A percentile compares a stretch with the other conserved stretches of the same genome.
phyloP scores from a whole-genome alignment of 305 asterid species.

The Solanum hybrid region DNA sequence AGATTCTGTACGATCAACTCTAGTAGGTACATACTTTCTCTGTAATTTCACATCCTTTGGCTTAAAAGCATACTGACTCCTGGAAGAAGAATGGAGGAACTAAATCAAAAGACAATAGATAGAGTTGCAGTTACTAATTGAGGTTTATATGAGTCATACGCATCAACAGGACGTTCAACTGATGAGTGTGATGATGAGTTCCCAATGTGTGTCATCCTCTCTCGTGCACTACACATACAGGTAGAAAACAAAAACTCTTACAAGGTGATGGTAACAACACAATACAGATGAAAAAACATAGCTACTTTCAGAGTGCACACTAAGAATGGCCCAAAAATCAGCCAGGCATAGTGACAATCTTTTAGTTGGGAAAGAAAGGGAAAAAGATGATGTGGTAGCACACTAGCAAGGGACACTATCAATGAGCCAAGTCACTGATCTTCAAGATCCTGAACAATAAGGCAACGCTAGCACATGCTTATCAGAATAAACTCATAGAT shows the following conservation, averaged over 20 bases:
- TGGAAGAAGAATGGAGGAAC: slow-evolving; percentile 20
- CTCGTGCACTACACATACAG: slow-evolving; percentile 35
- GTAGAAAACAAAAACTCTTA: neutral
- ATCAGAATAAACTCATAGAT: neutral
- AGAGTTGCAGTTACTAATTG: neutral
- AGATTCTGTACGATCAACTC: slow-evolving; percentile 40
- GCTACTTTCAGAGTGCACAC: neutral
- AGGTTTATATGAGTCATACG: slow-evolving; percentile 29
- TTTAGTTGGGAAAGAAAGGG: neutral
- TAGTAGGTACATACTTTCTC: slow-evolving; percentile 27
- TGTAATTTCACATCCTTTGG: slow-evolving; percentile 58
- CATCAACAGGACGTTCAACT: slow-evolving; percentile 41
- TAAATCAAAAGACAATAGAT: neutral
- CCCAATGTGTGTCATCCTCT: slow-evolving; percentile 19
- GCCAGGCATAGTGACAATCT: neutral
- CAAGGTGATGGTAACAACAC: neutral
- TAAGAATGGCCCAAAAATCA: neutral
- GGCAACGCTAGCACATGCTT: neutral
- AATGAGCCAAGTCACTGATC: neutral
- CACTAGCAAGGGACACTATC: neutral
- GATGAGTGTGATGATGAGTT: slow-evolving; percentile 34
- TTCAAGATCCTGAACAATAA: neutral
- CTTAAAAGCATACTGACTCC: slow-evolving; percentile 57
- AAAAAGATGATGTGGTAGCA: neutral
- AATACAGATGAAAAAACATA: neutral